phyloP scores from a whole-genome alignment of 768 basidiomycete species.

The Clavaria fumosa region DNA sequence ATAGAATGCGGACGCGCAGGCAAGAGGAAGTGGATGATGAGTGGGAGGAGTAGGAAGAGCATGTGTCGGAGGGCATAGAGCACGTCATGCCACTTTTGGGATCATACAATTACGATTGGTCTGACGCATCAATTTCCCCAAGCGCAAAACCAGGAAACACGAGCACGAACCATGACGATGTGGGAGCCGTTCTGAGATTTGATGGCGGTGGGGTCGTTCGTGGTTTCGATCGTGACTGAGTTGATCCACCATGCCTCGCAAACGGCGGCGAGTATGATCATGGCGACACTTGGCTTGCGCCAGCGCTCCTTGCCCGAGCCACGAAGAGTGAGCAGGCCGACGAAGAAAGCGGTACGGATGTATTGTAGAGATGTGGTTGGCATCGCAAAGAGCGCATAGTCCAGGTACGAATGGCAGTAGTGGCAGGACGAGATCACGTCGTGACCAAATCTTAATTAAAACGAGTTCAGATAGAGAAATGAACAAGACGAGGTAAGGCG shows the following conservation, averaged over 20 bases:
- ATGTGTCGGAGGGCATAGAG: conserved; percentile 37
- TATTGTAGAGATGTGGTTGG: conserved; percentile 43
- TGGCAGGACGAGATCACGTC: conserved; percentile 42
- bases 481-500: not conserved
- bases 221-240: conserved; percentile 34
- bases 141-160: not conserved
- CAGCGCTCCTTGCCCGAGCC: conserved; percentile 27
- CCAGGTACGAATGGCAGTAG: conserved; percentile 46
- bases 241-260: conserved; percentile 39
- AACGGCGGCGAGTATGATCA: conserved; percentile 32
- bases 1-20: conserved; percentile 19
- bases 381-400: conserved; percentile 44
- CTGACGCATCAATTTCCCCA: no score
- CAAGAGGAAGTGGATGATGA: conserved; percentile 30
- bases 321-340: conserved; percentile 32
- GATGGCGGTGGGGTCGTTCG: no score
- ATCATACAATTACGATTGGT: not conserved
- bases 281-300: conserved; percentile 31
- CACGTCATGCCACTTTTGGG: conserved; percentile 58
- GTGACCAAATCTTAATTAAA: conserved; percentile 46
- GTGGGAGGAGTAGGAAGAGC: conserved; percentile 43
- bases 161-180: conserved; percentile 23
- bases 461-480: not conserved
- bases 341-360: conserved; percentile 36
- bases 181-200: conserved; percentile 19